Evolutionary conservation across 2,329 filamentous ascomycete genomes (phyloP), one percentile per base, ranked within the genome.

Genomic region (Stachybotrys chartarum): DNA sequence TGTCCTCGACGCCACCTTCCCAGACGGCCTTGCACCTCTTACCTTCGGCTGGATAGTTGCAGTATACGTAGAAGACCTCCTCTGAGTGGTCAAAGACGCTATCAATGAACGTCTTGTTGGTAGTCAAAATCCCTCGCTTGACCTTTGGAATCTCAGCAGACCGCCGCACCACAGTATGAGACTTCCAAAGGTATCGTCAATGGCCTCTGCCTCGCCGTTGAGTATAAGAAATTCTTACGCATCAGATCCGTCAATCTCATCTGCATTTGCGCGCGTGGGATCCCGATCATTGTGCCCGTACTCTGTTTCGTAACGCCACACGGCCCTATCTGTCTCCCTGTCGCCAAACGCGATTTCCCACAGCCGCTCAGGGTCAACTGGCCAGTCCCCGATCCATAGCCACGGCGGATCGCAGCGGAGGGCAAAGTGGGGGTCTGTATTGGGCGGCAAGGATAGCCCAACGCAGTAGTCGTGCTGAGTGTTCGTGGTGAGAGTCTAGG

Each of bases 221-320:
- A 70, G 59, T 64, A 68, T 68, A 12, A 70, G 53, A 50, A 69
- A 68, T 6, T 66, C 66, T 55, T 67, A 68, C 1, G 67, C 54
- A 55, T 70, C 67, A 5, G 44, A 54, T 16, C 64, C 67, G 42
- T 58, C 50, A 16, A 50, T 30, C 7, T 50, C 46, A n/a, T 54
- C 46, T 12, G 46, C 16, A 7, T 18, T 17, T 49, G 57, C 56
- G 39, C 62, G 54, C 16, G 31, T 51, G 17, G 39, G 50, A 47
- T 66, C 63, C 7, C 50, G 14, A 42, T 64, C 55, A 54, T 66
- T 66, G 57, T 66, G n/a, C 50, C 18, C 30, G 16, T 39, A 42
- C 31, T 35, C 35, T n/a, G 30, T 52, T 7, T 52, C 50, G 35
- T 52, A 52, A 53, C 18, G 52, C 61, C 57, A 64, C 45, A 57